Evolutionary conservation across 495 filamentous ascomycete species (phyloP).

Genomic region (Aspergillus hancockii): DNA sequence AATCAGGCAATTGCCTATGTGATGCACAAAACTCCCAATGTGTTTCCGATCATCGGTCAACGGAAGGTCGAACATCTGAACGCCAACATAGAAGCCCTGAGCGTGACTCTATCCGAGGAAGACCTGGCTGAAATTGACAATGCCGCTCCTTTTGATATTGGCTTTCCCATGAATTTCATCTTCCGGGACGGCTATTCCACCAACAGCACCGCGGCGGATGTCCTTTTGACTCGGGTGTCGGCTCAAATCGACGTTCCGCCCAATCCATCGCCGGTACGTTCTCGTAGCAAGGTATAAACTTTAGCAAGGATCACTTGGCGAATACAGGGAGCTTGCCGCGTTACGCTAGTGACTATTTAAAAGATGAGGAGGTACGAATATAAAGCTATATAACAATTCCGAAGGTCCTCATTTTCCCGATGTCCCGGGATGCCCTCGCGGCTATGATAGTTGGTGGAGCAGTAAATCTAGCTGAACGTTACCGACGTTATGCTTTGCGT

Average conservation of each 20-base stretch:
- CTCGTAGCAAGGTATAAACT: too few species aligned
- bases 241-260: background rate
- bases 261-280: background rate
- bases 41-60: slow-evolving; percentile 74
- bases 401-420: too few species aligned
- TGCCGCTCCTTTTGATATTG: slow-evolving; percentile 43
- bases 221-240: background rate
- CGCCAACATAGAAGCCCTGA: slow-evolving; percentile 62
- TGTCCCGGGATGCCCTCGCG: too few species aligned
- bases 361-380: too few species aligned
- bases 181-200: background rate
- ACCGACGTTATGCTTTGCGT: too few species aligned
- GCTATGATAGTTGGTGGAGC: too few species aligned
- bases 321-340: too few species aligned
- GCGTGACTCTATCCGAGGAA: slow-evolving; percentile 51
- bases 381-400: too few species aligned
- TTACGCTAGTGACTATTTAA: too few species aligned
- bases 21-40: slow-evolving; percentile 69
- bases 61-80: slow-evolving; percentile 64
- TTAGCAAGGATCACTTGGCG: too few species aligned
- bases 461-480: too few species aligned
- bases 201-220: background rate
- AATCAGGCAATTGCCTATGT: slow-evolving; percentile 67
- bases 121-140: slow-evolving; percentile 60
- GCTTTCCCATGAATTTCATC: slow-evolving; percentile 8